Conservation (phyloP, 441 rosid species). For the Biscutella laevigata region DNA sequence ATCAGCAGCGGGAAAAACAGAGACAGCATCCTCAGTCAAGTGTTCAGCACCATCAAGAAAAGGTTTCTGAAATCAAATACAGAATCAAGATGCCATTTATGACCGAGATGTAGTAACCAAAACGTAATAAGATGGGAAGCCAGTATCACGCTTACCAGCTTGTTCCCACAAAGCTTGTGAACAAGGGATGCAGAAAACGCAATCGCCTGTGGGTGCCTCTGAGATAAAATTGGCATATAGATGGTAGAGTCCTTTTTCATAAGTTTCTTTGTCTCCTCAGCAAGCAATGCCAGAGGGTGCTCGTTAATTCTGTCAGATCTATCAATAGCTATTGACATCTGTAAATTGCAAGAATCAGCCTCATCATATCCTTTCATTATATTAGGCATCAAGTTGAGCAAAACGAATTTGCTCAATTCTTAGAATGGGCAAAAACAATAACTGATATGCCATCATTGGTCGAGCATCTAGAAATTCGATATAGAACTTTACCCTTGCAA, state of each 20-base stretch:
- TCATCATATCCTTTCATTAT: conserved; percentile 1
- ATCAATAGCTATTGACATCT: conserved; percentile 63
- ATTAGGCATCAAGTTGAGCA: conserved; percentile 4
- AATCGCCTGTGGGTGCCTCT: conserved; percentile 78
- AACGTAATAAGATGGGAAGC: conserved; percentile 13
- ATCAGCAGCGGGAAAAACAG: conserved; percentile 93
- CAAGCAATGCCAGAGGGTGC: conserved; percentile 82
- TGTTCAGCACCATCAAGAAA: conserved; percentile 85
- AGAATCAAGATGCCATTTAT: conserved; percentile 20
- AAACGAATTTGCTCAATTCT: not conserved
- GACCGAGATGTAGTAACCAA: conserved; percentile 11
- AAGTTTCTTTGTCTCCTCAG: conserved; percentile 77
- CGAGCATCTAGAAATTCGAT: not conserved
- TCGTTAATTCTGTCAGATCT: conserved; percentile 55
- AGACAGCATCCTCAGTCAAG: conserved; percentile 83
- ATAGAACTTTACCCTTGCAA: conserved; percentile 67
- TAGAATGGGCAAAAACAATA: not conserved
- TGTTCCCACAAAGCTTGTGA: conserved; percentile 82
- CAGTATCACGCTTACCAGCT: conserved; percentile 57
- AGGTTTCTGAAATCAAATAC: conserved; percentile 64
- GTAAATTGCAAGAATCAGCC: conserved; percentile 28
- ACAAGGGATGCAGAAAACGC: conserved; percentile 73
- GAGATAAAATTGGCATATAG: conserved; percentile 72
- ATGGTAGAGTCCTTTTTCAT: conserved; percentile 58
- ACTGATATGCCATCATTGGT: not conserved